Percentiles rank a stretch among this genome's conserved stretches.
Conservation (phyloP, 192 early-diverging fungal genomes). For the Thoreauomyces humboldtii region DNA sequence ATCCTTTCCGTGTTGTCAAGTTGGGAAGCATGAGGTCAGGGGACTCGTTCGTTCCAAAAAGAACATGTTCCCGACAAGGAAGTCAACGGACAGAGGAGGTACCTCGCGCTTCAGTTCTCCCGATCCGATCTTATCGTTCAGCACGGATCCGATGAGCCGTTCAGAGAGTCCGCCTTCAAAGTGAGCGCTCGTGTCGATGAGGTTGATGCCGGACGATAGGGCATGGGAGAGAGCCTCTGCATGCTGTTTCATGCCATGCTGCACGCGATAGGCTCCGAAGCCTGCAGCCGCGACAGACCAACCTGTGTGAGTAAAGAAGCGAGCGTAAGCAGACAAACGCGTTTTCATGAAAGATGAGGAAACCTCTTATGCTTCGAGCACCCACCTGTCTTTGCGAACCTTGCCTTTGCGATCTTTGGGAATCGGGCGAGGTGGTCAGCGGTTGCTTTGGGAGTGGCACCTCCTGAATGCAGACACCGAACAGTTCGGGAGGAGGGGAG, state of each 20-base stretch:
- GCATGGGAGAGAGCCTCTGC: conserved; percentile 52
- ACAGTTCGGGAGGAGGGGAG: no score
- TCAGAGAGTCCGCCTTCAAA: conserved; percentile 68
- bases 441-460: conserved; percentile 16
- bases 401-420: background rate
- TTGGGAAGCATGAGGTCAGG: no score
- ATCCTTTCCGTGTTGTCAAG: background rate
- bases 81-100: conserved; percentile 1
- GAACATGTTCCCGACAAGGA: background rate
- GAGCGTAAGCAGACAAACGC: background rate
- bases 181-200: conserved; percentile 71
- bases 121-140: conserved; percentile 33
- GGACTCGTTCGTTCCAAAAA: background rate
- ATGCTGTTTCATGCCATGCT: conserved; percentile 35
- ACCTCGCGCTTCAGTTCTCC: conserved; percentile 48
- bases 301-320: background rate
- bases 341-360: background rate
- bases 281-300: conserved; percentile 56
- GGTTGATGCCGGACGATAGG: conserved; percentile 60
- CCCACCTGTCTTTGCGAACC: conserved; percentile 16
- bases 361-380: background rate
- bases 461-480: conserved; percentile 22
- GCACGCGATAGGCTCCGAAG: conserved; percentile 65
- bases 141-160: conserved; percentile 51
- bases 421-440: conserved; percentile 13